Base-by-base conservation (phyloP, 2,329 filamentous ascomycete genomes). In the Fulvia fulva region DNA sequence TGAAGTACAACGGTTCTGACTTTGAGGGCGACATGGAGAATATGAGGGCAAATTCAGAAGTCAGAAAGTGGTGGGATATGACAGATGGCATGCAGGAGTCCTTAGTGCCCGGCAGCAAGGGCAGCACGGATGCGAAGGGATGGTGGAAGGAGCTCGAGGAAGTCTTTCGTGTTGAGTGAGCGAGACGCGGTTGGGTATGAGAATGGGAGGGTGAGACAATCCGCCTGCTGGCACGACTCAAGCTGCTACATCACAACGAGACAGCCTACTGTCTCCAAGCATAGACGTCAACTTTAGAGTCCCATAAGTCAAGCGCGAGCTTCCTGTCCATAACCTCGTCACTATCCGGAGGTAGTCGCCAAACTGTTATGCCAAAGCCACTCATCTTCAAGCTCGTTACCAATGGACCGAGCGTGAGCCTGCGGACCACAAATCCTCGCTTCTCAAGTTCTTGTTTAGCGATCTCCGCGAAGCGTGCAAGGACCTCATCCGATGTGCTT, bases 41-140 rank as follows among this genome's bases (percentile, higher is more conserved):
- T 61, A 91, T 92, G 88, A 80, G 81, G 1, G 84, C 83, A 57
- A 90, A 91, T 65, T 81, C 83, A 0, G 87, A 86, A 68, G 87
- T 92, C 32, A 81, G 84, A 56, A 85, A 88, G 72, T 93, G 89
- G 90, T 93, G 89, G 89, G 77, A 77, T 57, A 87, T 92, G 85
- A 92, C 89, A 51, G 89, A 93, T 72, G 78, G 79, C 14, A 90
- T 86, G 79, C 89, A 92, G 75, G 86, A 78, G 62, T 73, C 67
- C 6, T 70, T 88, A 28, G 82, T 87, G 1, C 78, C 81, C 0
- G 85, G 84, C 0, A 84, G 84, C 1, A 79, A 76, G 65, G 80
- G 79, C 60, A 86, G 83, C 61, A 78, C 81, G 5, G 85, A 83
- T 1, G 79, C 79, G 11, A 70, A 67, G 55, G 71, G 70, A 8